Evolutionary conservation across 164 flowering plant species (phyloP).

Genomic region (Stephania yunnanensis): DNA sequence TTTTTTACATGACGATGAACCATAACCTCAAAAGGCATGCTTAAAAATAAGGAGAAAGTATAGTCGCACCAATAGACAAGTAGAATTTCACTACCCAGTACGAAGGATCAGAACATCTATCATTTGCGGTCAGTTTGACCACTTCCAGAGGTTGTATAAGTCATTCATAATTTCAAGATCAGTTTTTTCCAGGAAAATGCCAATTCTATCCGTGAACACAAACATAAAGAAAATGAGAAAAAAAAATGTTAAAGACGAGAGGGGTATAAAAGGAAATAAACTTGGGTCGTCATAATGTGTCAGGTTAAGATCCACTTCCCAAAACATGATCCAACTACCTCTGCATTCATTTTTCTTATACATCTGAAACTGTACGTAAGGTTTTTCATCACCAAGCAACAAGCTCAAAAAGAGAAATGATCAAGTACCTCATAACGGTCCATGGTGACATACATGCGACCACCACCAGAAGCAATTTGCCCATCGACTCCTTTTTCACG

Average conservation of each 20-base stretch:
- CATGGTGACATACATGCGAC: conserved; percentile 98
- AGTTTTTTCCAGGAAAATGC: background rate
- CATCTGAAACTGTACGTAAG: background rate
- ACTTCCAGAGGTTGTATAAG: background rate
- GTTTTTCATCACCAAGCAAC: background rate
- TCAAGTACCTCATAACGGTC: conserved; percentile 89
- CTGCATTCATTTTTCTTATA: background rate
- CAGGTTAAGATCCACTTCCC: background rate
- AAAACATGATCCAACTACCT: background rate
- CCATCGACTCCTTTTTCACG: conserved; percentile 88
- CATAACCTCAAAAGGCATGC: background rate
- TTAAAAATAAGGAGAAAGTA: background rate
- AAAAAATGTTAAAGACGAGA: background rate
- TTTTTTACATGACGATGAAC: background rate
- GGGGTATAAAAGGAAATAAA: background rate
- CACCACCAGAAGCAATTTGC: conserved; percentile 95
- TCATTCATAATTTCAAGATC: background rate
- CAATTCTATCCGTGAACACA: background rate
- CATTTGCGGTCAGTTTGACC: background rate
- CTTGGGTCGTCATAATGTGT: background rate
- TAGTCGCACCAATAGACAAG: background rate
- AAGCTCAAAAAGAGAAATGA: background rate
- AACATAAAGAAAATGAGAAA: background rate
- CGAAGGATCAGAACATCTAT: background rate
- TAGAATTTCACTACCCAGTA: background rate